These are phyloP conservation scores for Karstenula rhodostoma DNA, from an alignment of 2,329 filamentous ascomycete genomes.

Conservation along the genomic window DNA sequence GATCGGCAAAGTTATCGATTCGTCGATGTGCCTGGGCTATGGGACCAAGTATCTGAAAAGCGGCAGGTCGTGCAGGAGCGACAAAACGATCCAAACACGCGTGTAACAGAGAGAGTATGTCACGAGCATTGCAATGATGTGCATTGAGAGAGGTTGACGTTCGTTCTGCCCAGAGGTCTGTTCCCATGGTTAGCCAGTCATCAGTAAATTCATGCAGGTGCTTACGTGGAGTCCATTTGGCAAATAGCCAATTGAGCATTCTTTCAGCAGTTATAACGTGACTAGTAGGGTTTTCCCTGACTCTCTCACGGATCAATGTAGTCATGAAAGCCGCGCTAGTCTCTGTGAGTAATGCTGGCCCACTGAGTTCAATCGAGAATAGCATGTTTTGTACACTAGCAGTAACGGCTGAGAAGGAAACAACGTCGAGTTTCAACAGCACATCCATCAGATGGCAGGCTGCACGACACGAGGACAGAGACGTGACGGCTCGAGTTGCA, in stretches of 20 bases:
- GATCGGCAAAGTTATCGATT: conserved; percentile 48
- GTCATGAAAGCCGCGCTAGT: conserved; percentile 78
- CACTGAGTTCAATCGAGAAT: conserved; percentile 79
- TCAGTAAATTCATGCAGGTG: conserved; percentile 5
- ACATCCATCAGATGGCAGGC: conserved; percentile 77
- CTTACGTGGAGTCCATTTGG: conserved; percentile 83
- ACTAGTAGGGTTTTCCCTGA: conserved; percentile 72
- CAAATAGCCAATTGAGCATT: conserved; percentile 81
- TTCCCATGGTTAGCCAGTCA: conserved; percentile 23
- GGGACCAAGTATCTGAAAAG: conserved; percentile 49
- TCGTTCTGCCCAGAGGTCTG: conserved; percentile 64
- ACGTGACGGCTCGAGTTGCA: conserved; percentile 73
- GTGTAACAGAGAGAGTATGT: conserved; percentile 74
- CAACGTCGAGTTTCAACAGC: conserved; percentile 70
- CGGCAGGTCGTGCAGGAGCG: conserved; percentile 26
- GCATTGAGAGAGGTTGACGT: conserved; percentile 72
- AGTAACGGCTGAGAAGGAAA: conserved; percentile 72
- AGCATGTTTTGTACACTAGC: conserved; percentile 77
- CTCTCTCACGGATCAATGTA: conserved; percentile 70
- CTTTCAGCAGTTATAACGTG: conserved; percentile 73
- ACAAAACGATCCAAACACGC: conserved; percentile 68
- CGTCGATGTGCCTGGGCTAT: conserved; percentile 56
- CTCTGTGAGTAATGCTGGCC: conserved; percentile 81
- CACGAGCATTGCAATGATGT: conserved; percentile 68
- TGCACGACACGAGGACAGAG: conserved; percentile 75